Evolutionary conservation across 129 eudicot species (phyloP).

Genomic region (Deinandra increscens): DNA sequence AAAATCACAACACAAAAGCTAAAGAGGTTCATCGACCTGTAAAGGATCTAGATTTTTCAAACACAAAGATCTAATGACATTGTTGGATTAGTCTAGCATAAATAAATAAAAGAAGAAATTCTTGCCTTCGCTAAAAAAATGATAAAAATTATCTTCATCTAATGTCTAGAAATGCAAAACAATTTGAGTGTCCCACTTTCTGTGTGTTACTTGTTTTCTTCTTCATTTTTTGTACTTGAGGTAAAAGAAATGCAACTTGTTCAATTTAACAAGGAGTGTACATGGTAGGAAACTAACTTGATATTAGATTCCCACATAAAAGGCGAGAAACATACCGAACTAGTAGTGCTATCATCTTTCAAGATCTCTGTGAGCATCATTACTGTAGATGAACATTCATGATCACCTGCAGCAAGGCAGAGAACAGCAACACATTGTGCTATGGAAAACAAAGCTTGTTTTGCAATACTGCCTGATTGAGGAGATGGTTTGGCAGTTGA

Average conservation of each 20-base stretch:
- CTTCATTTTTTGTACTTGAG: neutral
- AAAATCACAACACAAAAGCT: neutral
- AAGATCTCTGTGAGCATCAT: constrained; percentile 84
- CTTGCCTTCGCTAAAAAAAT: neutral
- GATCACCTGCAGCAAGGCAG: constrained; percentile 95
- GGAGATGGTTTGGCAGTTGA: constrained; percentile 91
- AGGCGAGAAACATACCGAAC: constrained; percentile 50
- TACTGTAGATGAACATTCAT: constrained; percentile 87
- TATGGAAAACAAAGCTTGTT: constrained; percentile 88
- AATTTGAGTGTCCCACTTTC: neutral
- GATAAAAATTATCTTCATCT: neutral
- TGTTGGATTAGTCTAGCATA: neutral
- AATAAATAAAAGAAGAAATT: neutral
- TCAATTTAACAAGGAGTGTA: neutral
- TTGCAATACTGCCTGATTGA: constrained; percentile 82
- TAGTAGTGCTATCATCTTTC: constrained; percentile 68
- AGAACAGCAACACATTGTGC: constrained; percentile 99
- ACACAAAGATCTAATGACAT: neutral
- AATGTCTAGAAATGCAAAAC: neutral
- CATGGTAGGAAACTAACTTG: neutral
- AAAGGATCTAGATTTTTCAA: neutral
- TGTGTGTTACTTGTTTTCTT: neutral
- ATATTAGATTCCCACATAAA: constrained; percentile 17
- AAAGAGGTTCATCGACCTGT: neutral
- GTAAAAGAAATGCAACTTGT: neutral